Evolutionary conservation across 139 green algal genomes (phyloP).

Genomic region (Ulvella scutata): DNA sequence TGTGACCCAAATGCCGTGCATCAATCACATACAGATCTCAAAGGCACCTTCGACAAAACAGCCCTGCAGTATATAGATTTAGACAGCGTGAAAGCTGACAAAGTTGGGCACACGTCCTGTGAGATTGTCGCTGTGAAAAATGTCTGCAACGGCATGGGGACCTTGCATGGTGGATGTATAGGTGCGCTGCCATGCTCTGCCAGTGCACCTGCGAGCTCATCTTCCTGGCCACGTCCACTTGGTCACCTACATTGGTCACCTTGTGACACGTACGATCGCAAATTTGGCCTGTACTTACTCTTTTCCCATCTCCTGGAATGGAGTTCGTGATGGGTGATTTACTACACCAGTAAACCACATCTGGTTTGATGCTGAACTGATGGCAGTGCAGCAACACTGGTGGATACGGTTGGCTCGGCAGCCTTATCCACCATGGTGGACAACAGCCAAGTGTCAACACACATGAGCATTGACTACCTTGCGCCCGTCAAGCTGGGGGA

Average conservation of each 20-base stretch:
- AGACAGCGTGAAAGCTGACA: neutral
- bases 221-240: no score
- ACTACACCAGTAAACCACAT: no score
- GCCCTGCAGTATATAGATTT: slow-evolving; percentile 3
- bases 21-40: neutral
- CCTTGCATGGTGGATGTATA: slow-evolving; percentile 15
- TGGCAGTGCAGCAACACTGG: slow-evolving; percentile 17
- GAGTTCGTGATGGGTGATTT: no score
- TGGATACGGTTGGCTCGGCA: slow-evolving; percentile 24
- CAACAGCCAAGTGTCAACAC: slow-evolving; percentile 5
- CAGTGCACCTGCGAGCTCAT: neutral
- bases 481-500: neutral
- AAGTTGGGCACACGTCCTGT: neutral
- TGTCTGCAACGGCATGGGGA: slow-evolving; percentile 13
- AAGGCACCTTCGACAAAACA: slow-evolving; percentile 5
- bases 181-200: slow-evolving; percentile 3
- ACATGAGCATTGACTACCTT: slow-evolving; percentile 16
- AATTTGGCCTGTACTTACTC: no score
- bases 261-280: no score
- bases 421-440: slow-evolving; percentile 17
- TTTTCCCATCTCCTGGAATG: no score
- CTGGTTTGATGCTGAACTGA: no score
- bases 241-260: no score
- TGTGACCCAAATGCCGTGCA: no score
- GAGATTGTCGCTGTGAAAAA: neutral